Base-by-base conservation (phyloP, 1,284 basidiomycete species). In the Tilletia setariae region DNA sequence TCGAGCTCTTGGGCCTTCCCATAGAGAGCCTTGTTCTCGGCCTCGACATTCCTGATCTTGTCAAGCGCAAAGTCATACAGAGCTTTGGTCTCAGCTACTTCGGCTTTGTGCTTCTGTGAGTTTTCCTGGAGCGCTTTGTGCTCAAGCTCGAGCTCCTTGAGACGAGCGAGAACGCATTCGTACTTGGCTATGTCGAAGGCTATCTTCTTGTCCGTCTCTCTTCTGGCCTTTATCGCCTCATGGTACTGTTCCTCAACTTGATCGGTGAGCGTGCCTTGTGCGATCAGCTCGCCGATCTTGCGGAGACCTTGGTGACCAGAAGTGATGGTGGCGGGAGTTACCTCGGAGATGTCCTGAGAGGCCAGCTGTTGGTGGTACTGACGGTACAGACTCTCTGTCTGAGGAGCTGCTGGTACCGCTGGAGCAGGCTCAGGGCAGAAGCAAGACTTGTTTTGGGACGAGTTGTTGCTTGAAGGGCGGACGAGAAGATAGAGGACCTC, bases 131-230 rank as follows among this genome's bases (percentile, higher is more conserved):
- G 35, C 4, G 56, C 46, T 8, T 16, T 23, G 30, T 19, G 30
- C n/a, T 51, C 47, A 23, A 30, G 46, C n/a, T 53, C 65, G 49
- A 61, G 49, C 11, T 59, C 23, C 19, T 32, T 25, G 65, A 40
- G 23, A 51, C 64, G 40, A 65, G 64, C 40, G 30, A 66, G 35
- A 51, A 66, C 65, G 62, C 44, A 23, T 25, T 66, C 16, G 21
- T 68, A 51, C 63, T 75, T 72, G 19, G 74, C 72, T 49, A 69
- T 67, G 65, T 73, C 72, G 43, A 72, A 51, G n/a, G 40, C 67
- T 1, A 72, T 72, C 63, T 63, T 69, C 23, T 67, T 65, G 4
- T 67, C 68, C 28, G 47, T 49, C 47, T 49, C 47, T 9, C 11
- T 25, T 28, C 28, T 53, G 23, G 21, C 51, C 15, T 53, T 53